Percentiles rank a stretch among this genome's conserved stretches.
These are phyloP conservation scores for Fraxinus greggii DNA, from an alignment of 305 asterid genomes.

Conservation along the genomic window DNA sequence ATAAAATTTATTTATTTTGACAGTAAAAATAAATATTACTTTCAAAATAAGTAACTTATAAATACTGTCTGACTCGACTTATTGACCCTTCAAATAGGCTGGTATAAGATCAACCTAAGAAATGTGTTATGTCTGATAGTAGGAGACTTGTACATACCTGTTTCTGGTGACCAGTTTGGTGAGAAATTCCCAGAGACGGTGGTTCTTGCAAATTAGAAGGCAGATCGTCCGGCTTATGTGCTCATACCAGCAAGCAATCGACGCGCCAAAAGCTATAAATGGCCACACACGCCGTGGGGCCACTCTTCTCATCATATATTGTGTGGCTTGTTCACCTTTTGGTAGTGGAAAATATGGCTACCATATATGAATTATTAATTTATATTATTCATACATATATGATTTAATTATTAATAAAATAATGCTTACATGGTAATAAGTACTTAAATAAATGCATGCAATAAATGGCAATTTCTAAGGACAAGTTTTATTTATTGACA, in stretches of 20 bases:
- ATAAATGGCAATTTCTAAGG: neutral
- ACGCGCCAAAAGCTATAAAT: slow-evolving; percentile 65
- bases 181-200: slow-evolving; percentile 79
- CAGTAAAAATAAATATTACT: neutral
- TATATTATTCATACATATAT: neutral
- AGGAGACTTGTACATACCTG: slow-evolving; percentile 46
- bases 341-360: slow-evolving; percentile 96
- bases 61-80: neutral
- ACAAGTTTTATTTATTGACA: neutral
- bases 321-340: slow-evolving; percentile 71
- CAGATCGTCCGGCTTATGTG: slow-evolving; percentile 83
- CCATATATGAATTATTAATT: slow-evolving; percentile 1
- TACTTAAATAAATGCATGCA: neutral
- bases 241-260: slow-evolving; percentile 94
- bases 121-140: neutral
- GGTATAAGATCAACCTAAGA: neutral
- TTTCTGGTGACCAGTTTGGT: slow-evolving; percentile 78
- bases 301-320: slow-evolving; percentile 77
- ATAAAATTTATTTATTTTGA: too few relatives aligned
- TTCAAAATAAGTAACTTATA: neutral
- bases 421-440: neutral
- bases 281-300: slow-evolving; percentile 98
- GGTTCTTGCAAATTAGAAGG: slow-evolving; percentile 83
- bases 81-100: neutral
- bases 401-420: neutral